These are phyloP conservation scores for Fusarium subtropicale DNA, from an alignment of 2,329 filamentous ascomycete genomes.

Conservation along the genomic window DNA sequence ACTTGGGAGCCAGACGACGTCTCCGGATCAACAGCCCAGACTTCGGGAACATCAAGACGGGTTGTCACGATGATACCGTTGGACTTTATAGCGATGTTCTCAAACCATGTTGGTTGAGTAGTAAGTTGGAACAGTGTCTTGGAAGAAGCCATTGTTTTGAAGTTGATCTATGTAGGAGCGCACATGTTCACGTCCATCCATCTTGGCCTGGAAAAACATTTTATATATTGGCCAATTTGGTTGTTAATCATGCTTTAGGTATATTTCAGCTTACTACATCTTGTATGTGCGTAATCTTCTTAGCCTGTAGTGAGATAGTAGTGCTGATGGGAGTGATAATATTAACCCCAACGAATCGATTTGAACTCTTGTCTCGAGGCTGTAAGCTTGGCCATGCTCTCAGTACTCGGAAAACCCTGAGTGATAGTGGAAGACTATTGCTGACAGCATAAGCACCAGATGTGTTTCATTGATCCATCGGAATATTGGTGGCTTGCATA, in stretches of 20 bases:
- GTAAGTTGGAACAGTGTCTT: constrained; percentile 37
- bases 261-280: not conserved
- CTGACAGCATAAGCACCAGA: not conserved
- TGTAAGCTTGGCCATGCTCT: not conserved
- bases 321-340: not conserved
- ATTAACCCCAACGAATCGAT: not conserved
- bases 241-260: not conserved
- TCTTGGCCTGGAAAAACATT: not conserved
- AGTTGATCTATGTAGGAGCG: not conserved
- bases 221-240: not conserved
- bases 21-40: constrained; percentile 33
- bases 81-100: constrained; percentile 57
- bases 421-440: not conserved
- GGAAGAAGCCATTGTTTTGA: constrained; percentile 4
- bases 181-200: not conserved
- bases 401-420: not conserved
- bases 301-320: not conserved
- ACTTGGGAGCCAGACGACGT: constrained; percentile 26
- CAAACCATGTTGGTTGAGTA: constrained; percentile 40
- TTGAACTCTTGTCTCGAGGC: not conserved
- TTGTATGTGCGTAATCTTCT: not conserved
- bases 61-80: constrained; percentile 32
- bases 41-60: constrained; percentile 38
- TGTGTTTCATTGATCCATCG: not conserved
- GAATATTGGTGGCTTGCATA: not conserved